Evolutionary conservation across 805 yeast species (phyloP).

Genomic region (Zygosaccharomyces gambellarensis): DNA sequence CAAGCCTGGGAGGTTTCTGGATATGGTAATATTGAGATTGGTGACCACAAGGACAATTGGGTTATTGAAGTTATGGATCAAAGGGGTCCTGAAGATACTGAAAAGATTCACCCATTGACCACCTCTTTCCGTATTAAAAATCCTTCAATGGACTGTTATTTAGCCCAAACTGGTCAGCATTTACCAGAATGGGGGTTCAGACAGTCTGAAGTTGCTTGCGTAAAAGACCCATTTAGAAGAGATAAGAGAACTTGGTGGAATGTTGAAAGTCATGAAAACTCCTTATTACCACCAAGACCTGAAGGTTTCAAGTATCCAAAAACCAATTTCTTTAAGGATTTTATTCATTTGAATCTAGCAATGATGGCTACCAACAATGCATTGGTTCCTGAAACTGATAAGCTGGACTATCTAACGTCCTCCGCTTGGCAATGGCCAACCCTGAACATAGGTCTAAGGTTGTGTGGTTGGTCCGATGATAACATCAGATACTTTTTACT

Average conservation of each 20-base stretch:
- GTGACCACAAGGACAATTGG: conserved; percentile 90
- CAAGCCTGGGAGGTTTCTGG: conserved; percentile 79
- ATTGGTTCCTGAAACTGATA: conserved; percentile 70
- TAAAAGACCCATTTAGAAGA: conserved; percentile 55
- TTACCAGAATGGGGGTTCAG: conserved; percentile 82
- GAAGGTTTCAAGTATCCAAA: conserved; percentile 49
- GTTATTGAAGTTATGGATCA: conserved; percentile 74
- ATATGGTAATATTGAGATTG: conserved; percentile 65
- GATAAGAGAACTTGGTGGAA: conserved; percentile 92
- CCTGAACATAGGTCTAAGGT: conserved; percentile 65
- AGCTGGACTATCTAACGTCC: conserved; percentile 66
- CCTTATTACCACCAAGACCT: conserved; percentile 51
- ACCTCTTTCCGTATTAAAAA: conserved; percentile 66
- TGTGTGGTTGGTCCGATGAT: conserved; percentile 70
- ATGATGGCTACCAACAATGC: conserved; percentile 95
- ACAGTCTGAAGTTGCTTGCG: conserved; percentile 75
- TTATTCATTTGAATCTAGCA: conserved; percentile 69
- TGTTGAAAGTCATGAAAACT: conserved; percentile 65
- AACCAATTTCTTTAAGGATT: conserved; percentile 72
- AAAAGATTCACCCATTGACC: conserved; percentile 66
- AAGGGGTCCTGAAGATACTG: conserved; percentile 45
- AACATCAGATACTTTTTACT: conserved; percentile 61
- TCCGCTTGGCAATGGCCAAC: conserved; percentile 90
- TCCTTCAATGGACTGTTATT: conserved; percentile 62
- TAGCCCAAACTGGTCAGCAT: conserved; percentile 65